phyloP scores from a whole-genome alignment of 2,329 filamentous ascomycete genomes.

The Byssochlamys sp. region DNA sequence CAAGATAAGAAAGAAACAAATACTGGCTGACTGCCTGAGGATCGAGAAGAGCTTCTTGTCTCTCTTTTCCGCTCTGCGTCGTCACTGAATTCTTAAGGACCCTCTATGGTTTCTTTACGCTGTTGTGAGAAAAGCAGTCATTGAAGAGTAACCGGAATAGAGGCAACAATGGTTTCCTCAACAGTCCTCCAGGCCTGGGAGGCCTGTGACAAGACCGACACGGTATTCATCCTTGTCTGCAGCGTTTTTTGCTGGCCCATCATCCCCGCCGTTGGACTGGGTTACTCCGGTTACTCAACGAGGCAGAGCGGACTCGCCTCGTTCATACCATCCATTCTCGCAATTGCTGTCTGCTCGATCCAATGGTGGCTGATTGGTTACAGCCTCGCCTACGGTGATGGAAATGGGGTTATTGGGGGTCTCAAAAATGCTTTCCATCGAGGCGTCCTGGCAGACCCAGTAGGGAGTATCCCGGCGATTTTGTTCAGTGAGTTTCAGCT shows the following conservation, averaged over 20 bases:
- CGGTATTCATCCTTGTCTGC: slow-evolving; percentile 43
- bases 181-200: slow-evolving; percentile 40
- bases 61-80: not conserved
- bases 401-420: slow-evolving; percentile 36
- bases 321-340: slow-evolving; percentile 40
- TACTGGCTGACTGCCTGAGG: not conserved
- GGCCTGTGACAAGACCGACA: slow-evolving; percentile 44
- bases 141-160: not conserved
- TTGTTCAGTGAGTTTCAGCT: slow-evolving; percentile 45
- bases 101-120: not conserved
- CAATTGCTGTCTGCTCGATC: slow-evolving; percentile 40
- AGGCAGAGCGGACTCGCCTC: slow-evolving; percentile 40
- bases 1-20: not conserved
- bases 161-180: not conserved
- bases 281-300: slow-evolving; percentile 43
- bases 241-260: slow-evolving; percentile 46
- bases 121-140: not conserved
- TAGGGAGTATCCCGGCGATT: slow-evolving; percentile 43
- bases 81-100: not conserved
- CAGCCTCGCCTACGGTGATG: slow-evolving; percentile 41
- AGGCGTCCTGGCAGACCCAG: slow-evolving; percentile 38
- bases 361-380: slow-evolving; percentile 45
- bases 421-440: slow-evolving; percentile 39
- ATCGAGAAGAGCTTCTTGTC: not conserved
- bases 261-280: slow-evolving; percentile 43